These are phyloP conservation scores for Pestalotiopsis fici DNA, from an alignment of 2,329 filamentous ascomycete species.

Conservation along the genomic window DNA sequence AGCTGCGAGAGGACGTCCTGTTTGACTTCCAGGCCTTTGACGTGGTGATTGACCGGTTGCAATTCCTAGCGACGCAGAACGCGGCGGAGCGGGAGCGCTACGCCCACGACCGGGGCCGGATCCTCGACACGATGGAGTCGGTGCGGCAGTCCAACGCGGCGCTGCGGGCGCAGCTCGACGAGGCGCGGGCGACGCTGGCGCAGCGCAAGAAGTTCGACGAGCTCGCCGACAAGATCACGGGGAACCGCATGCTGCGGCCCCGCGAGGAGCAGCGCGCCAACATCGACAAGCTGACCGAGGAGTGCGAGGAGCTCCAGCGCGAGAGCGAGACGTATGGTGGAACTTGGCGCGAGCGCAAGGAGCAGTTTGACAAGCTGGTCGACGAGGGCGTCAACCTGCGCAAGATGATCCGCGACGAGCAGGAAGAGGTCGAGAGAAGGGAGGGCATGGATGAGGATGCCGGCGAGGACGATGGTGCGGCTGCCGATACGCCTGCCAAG, in stretches of 20 bases:
- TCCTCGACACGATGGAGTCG: slow-evolving; percentile 74
- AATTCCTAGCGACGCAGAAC: slow-evolving; percentile 84
- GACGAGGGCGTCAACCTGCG: slow-evolving; percentile 87
- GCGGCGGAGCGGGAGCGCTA: slow-evolving; percentile 82
- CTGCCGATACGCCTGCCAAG: slow-evolving; percentile 43
- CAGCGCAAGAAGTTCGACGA: slow-evolving; percentile 86
- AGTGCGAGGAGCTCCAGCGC: slow-evolving; percentile 83
- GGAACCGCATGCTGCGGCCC: slow-evolving; percentile 75
- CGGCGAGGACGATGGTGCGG: slow-evolving; percentile 36
- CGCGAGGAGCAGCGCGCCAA: slow-evolving; percentile 81
- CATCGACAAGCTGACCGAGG: slow-evolving; percentile 79
- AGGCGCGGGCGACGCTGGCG: slow-evolving; percentile 72
- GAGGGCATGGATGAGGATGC: slow-evolving; percentile 76
- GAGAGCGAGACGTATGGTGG: slow-evolving; percentile 80
- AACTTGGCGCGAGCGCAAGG: slow-evolving; percentile 82
- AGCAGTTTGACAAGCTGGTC: slow-evolving; percentile 86
- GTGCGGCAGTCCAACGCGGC: slow-evolving; percentile 75
- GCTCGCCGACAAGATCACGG: slow-evolving; percentile 82
- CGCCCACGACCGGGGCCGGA: slow-evolving; percentile 75
- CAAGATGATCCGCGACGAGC: slow-evolving; percentile 87
- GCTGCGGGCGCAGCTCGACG: slow-evolving; percentile 74
- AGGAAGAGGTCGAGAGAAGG: slow-evolving; percentile 87
- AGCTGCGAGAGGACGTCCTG: slow-evolving; percentile 78
- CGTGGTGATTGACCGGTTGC: slow-evolving; percentile 81
- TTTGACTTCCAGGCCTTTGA: slow-evolving; percentile 90